Evolutionary conservation across 2,329 filamentous ascomycete species (phyloP).

Genomic region (Xylariaceae sp.): DNA sequence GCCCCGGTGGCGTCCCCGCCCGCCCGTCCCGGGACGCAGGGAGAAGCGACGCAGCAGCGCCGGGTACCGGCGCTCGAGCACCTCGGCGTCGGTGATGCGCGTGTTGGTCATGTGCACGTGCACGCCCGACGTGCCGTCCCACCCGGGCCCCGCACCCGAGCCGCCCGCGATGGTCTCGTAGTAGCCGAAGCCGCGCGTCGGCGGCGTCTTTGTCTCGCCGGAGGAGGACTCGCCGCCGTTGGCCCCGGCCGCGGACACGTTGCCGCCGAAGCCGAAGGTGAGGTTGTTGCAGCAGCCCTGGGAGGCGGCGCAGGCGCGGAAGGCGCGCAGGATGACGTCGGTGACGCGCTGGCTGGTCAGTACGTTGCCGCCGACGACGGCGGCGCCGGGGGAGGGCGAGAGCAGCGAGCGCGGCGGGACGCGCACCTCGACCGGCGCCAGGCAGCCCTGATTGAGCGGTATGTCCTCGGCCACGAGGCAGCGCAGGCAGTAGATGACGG

Average conservation of each 20-base stretch:
- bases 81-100: constrained; percentile 65
- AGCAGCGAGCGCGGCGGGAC: constrained; percentile 64
- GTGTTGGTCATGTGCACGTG: constrained; percentile 77
- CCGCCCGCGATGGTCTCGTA: constrained; percentile 76
- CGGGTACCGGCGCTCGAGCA: constrained; percentile 67
- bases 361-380: constrained; percentile 72
- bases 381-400: constrained; percentile 62
- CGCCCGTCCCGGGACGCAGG: constrained; percentile 51
- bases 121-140: constrained; percentile 62
- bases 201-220: too few species aligned
- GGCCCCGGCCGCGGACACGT: constrained; percentile 43
- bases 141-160: constrained; percentile 58
- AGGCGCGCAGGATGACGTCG: constrained; percentile 69
- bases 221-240: too few species aligned
- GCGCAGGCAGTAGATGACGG: constrained; percentile 72
- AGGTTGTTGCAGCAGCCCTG: constrained; percentile 74
- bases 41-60: constrained; percentile 60
- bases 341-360: constrained; percentile 68
- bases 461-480: constrained; percentile 70
- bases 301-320: constrained; percentile 63
- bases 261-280: constrained; percentile 68
- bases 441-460: constrained; percentile 69
- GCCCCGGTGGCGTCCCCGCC: constrained; percentile 53
- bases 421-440: constrained; percentile 61
- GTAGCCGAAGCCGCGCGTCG: constrained; percentile 67